These are phyloP conservation scores for Pulveroboletus frians DNA, from an alignment of 768 basidiomycete genomes.

Conservation along the genomic window DNA sequence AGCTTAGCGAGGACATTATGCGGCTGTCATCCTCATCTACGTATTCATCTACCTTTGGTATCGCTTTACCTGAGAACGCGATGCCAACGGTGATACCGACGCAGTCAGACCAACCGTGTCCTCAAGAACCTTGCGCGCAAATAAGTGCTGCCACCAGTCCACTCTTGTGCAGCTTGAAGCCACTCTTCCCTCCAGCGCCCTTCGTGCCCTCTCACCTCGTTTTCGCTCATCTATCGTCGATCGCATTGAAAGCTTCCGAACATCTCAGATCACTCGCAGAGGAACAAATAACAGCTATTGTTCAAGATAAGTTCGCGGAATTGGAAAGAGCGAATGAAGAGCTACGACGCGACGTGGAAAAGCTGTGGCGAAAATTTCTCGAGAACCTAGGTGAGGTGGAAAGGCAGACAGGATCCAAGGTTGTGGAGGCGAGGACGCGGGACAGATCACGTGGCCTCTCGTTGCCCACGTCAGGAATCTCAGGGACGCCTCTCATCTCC, in stretches of 20 bases:
- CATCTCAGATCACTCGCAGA: constrained; percentile 53
- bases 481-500: constrained; percentile 33
- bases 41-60: constrained; percentile 44
- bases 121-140: constrained; percentile 25
- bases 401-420: constrained; percentile 29
- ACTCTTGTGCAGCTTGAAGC: constrained; percentile 50
- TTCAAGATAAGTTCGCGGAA: constrained; percentile 50
- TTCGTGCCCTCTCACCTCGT: constrained; percentile 72
- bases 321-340: constrained; percentile 51
- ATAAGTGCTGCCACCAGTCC: constrained; percentile 20
- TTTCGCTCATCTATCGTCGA: constrained; percentile 57
- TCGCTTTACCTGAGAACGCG: constrained; percentile 36
- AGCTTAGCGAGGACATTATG: constrained; percentile 25
- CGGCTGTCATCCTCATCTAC: constrained; percentile 34
- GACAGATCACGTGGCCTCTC: constrained; percentile 22
- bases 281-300: constrained; percentile 48
- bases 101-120: constrained; percentile 23
- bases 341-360: constrained; percentile 54
- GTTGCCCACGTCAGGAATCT: constrained; percentile 17
- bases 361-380: constrained; percentile 57
- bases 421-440: constrained; percentile 13
- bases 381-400: constrained; percentile 43
- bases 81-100: constrained; percentile 21
- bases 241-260: constrained; percentile 53
- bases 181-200: constrained; percentile 70